Conservation (phyloP, 768 basidiomycete genomes). For the Amanita rubescens region DNA sequence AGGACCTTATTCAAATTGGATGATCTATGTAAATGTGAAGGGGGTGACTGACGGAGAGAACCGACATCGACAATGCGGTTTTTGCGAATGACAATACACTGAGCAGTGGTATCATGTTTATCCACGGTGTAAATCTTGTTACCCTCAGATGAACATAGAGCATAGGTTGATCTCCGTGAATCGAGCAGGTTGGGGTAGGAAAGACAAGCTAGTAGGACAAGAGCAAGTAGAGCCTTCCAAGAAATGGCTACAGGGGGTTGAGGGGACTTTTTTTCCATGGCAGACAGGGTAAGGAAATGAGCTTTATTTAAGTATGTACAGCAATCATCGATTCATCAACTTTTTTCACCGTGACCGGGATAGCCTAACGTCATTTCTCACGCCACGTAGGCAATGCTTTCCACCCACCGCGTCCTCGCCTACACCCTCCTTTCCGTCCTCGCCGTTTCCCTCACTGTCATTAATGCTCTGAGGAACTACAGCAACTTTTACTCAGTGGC, state of each 20-base stretch:
- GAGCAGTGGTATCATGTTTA: constrained; percentile 35
- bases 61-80: constrained; percentile 47
- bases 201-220: neutral
- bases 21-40: constrained; percentile 13
- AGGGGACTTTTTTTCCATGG: neutral
- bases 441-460: constrained; percentile 65
- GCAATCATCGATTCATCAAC: no score
- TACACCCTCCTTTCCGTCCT: constrained; percentile 63
- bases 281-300: neutral
- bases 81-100: constrained; percentile 57
- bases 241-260: neutral
- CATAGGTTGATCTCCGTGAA: constrained; percentile 28
- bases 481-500: constrained; percentile 93
- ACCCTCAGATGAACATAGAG: constrained; percentile 51
- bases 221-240: neutral
- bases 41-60: constrained; percentile 39
- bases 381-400: constrained; percentile 36
- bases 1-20: constrained; percentile 32
- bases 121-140: constrained; percentile 65
- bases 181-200: neutral
- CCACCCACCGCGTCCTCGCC: constrained; percentile 54
- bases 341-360: no score
- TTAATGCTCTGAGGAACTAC: constrained; percentile 73
- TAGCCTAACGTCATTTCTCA: no score
- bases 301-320: neutral